phyloP scores from a whole-genome alignment of 2,329 filamentous ascomycete species.

The Xylaria sp. region DNA sequence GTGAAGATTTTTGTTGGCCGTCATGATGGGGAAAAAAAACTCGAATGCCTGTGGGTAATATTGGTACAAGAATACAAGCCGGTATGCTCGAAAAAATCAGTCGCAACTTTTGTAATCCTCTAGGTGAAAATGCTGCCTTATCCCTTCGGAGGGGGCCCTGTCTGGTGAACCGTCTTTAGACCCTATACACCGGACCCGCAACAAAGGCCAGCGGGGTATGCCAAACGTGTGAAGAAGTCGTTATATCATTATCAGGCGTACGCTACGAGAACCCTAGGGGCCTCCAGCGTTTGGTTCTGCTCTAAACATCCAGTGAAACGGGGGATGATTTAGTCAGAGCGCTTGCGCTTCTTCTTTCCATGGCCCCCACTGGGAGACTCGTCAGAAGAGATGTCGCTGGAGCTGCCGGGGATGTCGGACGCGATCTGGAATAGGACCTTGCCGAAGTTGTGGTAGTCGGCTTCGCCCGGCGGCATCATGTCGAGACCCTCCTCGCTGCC shows the following conservation, averaged over 20 bases:
- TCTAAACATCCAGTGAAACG: conserved; percentile 16
- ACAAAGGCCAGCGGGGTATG: conserved; percentile 35
- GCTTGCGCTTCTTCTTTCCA: conserved; percentile 79
- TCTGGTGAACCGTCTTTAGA: conserved; percentile 22
- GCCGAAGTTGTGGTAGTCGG: conserved; percentile 70
- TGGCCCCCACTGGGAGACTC: conserved; percentile 49
- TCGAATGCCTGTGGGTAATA: conserved; percentile 38
- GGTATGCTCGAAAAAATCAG: conserved; percentile 45
- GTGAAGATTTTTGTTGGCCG: conserved; percentile 29
- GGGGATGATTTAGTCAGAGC: conserved; percentile 57
- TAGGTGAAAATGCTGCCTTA: conserved; percentile 35
- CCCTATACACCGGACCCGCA: conserved; percentile 38
- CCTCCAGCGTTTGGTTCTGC: conserved; percentile 34
- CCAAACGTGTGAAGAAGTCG: conserved; percentile 41
- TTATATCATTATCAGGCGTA: conserved; percentile 46
- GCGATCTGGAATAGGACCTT: conserved; percentile 82
- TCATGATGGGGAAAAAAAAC: conserved; percentile 41
- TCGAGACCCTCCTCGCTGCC: conserved; percentile 58
- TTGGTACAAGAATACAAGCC: conserved; percentile 50
- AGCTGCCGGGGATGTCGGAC: conserved; percentile 70
- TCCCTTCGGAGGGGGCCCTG: conserved; percentile 20
- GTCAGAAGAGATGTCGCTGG: conserved; percentile 60
- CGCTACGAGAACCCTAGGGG: conserved; percentile 32
- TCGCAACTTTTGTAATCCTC: conserved; percentile 43
- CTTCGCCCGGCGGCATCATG: conserved; percentile 50